Base-by-base conservation (phyloP, 2,329 filamentous ascomycete species). In the Diaporthe destruens region DNA sequence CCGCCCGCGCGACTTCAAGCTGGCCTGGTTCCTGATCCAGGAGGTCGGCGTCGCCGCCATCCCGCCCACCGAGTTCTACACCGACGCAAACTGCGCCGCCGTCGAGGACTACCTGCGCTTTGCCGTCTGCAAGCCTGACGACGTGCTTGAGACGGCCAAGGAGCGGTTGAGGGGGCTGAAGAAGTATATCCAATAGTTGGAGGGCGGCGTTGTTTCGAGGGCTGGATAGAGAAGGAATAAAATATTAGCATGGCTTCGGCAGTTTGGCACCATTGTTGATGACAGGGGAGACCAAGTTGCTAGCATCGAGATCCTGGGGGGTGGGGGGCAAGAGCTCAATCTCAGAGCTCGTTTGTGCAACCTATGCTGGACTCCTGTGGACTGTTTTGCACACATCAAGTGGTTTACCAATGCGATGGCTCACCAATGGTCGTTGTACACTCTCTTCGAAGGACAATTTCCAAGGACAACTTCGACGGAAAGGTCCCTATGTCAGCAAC, bases 41-140 rank as follows among this genome's bases (percentile, higher is more conserved):
- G 96, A 99, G 85, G 87, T 99, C 25, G 96, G 96, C 12, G 94
- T 99, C 36, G 96, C 96, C 3, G 95, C 96, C 11, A 98, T 99
- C 75, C 96, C 96, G 23, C 96, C 96, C 0, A 98, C 95, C 0
- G 96, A 99, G 82, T 99, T 99, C 82, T 98, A 98, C 81, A 98
- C 96, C 0, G 91, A 94, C 23, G 85, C 83, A 55, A 98, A 98
- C 79, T 90, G 93, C 36, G 90, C 93, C 78, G 90, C 98, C 77
- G 96, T 94, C 0, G 94, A 98, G 85, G 93, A 98, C 78, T 99
- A 97, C 84, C 87, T 99, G 79, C 88, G 96, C 32, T 98, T 98
- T 80, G 96, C 96, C 0, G 95, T 99, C 1, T 99, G 96, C 86
- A 99, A 99, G 87, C 90, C 96, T 44, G 95, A 99, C 79, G 90